Evolutionary conservation across 768 basidiomycete species (phyloP).

Genomic region (Leccinum variicolor): DNA sequence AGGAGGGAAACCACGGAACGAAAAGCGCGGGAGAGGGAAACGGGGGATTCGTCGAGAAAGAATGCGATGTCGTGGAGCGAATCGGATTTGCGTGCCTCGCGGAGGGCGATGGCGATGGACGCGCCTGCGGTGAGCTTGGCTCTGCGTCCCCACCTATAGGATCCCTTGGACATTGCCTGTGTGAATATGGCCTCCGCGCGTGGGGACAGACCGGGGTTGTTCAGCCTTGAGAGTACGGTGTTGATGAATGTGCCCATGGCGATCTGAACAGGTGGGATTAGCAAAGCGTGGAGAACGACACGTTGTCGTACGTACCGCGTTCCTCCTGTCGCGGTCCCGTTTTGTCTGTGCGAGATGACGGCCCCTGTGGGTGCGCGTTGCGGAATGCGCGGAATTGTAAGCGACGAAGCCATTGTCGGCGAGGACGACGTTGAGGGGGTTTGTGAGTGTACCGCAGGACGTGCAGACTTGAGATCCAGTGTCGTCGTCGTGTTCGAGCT

Average conservation of each 20-base stretch:
- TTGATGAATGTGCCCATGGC: conserved; percentile 63
- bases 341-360: background rate
- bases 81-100: conserved; percentile 67
- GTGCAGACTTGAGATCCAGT: conserved; percentile 64
- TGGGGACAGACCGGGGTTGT: conserved; percentile 55
- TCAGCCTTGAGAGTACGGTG: conserved; percentile 56
- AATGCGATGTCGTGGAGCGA: conserved; percentile 67
- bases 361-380: conserved; percentile 34
- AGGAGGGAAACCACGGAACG: conserved; percentile 50
- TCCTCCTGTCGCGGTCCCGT: conserved; percentile 54
- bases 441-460: conserved; percentile 65
- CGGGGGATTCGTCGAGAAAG: conserved; percentile 51
- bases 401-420: conserved; percentile 40
- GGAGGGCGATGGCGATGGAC: conserved; percentile 64
- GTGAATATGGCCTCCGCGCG: conserved; percentile 69
- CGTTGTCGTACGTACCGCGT: conserved; percentile 45
- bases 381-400: conserved; percentile 39
- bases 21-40: conserved; percentile 54
- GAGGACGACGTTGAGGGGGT: conserved; percentile 61
- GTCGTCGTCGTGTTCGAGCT: conserved; percentile 50
- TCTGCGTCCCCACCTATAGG: conserved; percentile 71
- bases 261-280: conserved; percentile 38
- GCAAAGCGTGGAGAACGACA: conserved; percentile 13
- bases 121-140: conserved; percentile 70
- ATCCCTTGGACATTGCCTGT: conserved; percentile 56